Conservation (phyloP, 495 filamentous ascomycete genomes). For the Patellaria atrata region DNA sequence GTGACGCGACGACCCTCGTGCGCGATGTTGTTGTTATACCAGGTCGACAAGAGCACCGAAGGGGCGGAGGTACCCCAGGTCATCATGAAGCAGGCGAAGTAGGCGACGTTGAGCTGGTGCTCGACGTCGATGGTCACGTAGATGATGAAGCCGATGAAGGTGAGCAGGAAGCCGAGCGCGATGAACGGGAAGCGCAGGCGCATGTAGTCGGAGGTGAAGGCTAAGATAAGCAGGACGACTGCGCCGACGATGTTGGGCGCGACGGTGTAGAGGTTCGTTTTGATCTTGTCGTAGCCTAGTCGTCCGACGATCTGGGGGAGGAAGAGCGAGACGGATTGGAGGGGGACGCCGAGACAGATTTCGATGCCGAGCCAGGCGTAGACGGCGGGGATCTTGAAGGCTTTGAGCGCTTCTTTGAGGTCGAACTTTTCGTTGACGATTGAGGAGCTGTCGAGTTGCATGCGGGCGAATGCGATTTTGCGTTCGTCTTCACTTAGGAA, state of each 20-base stretch:
- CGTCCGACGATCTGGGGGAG: conserved; percentile 58
- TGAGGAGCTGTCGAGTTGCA: conserved; percentile 58
- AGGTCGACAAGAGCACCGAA: conserved; percentile 38
- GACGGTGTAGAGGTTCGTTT: conserved; percentile 66
- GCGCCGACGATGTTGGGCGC: conserved; percentile 53
- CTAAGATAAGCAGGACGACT: conserved; percentile 52
- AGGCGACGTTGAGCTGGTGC: conserved; percentile 45
- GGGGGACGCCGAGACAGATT: conserved; percentile 60
- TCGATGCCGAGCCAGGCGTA: conserved; percentile 55
- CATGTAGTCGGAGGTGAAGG: conserved; percentile 49
- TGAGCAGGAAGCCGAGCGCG: conserved; percentile 55
- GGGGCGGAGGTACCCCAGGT: conserved; percentile 53
- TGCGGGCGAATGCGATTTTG: conserved; percentile 54
- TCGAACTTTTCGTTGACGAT: conserved; percentile 58
- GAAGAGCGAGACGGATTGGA: conserved; percentile 58
- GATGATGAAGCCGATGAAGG: conserved; percentile 63
- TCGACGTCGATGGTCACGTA: conserved; percentile 55
- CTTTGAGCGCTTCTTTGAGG: conserved; percentile 45
- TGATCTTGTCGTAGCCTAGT: conserved; percentile 47
- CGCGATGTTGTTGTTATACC: conserved; percentile 52
- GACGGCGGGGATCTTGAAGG: conserved; percentile 48
- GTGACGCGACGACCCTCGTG: conserved; percentile 58
- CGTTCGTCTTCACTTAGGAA: conserved; percentile 55
- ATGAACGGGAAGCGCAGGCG: conserved; percentile 62
- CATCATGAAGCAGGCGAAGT: conserved; percentile 76